Conservation (phyloP, 1,284 basidiomycete genomes). For the Sanguinoderma infundibulare region DNA sequence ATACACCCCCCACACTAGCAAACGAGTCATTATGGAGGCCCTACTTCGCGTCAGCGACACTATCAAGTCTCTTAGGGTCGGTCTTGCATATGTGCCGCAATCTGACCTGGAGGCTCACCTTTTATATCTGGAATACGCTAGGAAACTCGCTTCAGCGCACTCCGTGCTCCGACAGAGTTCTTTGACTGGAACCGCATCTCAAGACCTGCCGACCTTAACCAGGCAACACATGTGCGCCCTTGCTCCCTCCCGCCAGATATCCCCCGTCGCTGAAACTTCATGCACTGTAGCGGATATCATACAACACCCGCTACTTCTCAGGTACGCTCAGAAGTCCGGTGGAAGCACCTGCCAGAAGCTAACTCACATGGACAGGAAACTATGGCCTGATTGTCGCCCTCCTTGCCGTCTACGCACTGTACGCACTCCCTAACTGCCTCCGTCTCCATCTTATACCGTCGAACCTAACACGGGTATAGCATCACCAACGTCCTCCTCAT, state of each 20-base stretch:
- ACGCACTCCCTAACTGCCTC: slow-evolving; percentile 37
- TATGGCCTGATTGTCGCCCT: slow-evolving; percentile 84
- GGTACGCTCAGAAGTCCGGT: slow-evolving; percentile 44
- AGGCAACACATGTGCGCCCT: slow-evolving; percentile 65
- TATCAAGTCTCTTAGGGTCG: slow-evolving; percentile 74
- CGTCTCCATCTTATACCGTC: neutral
- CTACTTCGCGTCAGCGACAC: slow-evolving; percentile 67
- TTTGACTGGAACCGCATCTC: slow-evolving; percentile 92
- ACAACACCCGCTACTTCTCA: slow-evolving; percentile 94
- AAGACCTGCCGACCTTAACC: slow-evolving; percentile 74
- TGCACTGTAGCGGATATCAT: slow-evolving; percentile 78
- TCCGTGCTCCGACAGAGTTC: slow-evolving; percentile 82
- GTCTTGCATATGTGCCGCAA: slow-evolving; percentile 28
- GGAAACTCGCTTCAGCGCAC: slow-evolving; percentile 84
- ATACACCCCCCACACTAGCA: neutral
- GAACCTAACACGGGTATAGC: slow-evolving; percentile 30
- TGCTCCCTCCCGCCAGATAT: neutral
- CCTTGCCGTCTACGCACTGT: slow-evolving; percentile 92
- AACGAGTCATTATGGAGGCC: slow-evolving; percentile 54
- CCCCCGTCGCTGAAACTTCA: neutral
- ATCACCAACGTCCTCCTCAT: slow-evolving; percentile 85
- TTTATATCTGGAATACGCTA: slow-evolving; percentile 34
- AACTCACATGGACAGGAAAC: slow-evolving; percentile 60
- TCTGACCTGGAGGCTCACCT: slow-evolving; percentile 8
- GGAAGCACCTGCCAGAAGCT: neutral